Conservation (phyloP, 768 basidiomycete genomes). For the Podaxis sp. region DNA sequence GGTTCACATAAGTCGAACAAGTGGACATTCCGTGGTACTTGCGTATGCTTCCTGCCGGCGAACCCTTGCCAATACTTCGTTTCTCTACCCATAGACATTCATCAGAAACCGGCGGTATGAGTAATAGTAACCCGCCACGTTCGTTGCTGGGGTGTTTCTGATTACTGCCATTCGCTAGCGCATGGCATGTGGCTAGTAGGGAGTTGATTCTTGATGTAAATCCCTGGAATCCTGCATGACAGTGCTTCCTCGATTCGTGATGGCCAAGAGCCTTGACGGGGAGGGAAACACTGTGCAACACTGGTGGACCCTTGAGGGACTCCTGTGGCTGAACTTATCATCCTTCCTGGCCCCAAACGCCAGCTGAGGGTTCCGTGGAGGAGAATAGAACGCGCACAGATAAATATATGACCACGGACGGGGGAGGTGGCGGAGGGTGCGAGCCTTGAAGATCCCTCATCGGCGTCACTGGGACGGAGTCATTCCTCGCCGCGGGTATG, state of each 20-base stretch:
- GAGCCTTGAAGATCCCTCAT: neutral
- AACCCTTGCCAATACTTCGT: neutral
- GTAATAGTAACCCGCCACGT: neutral
- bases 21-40: neutral
- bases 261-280: neutral
- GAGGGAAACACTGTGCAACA: neutral
- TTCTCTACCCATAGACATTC: neutral
- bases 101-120: conserved; percentile 10
- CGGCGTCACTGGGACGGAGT: neutral
- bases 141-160: neutral
- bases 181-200: neutral
- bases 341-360: neutral
- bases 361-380: neutral
- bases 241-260: conserved; percentile 2
- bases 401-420: neutral
- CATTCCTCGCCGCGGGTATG: neutral
- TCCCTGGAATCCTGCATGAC: neutral
- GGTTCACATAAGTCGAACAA: neutral
- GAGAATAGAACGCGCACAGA: neutral
- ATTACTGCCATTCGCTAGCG: neutral
- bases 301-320: neutral
- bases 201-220: conserved; percentile 1
- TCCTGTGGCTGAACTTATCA: neutral
- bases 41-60: neutral
- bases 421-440: neutral